phyloP scores from a whole-genome alignment of 441 rosid genomes.

The Erysimum cheiri region DNA sequence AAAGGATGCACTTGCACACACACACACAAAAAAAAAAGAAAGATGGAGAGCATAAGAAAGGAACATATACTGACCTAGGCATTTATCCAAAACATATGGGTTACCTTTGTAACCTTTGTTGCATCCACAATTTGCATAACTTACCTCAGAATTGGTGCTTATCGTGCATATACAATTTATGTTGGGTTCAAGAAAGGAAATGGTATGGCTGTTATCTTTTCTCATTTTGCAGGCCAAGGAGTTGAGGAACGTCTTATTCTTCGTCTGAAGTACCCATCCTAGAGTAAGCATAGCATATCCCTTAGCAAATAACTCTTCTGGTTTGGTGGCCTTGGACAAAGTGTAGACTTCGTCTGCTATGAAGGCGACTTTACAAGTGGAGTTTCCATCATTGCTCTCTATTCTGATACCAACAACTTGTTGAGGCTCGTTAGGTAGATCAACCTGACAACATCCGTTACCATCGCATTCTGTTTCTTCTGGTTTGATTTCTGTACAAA shows the following conservation, averaged over 20 bases:
- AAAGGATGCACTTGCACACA: neutral
- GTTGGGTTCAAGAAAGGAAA: neutral
- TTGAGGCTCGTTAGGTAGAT: neutral
- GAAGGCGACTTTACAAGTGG: slow-evolving; percentile 36
- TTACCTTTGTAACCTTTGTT: slow-evolving; percentile 25
- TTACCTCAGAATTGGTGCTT: neutral
- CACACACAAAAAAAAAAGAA: too few species aligned
- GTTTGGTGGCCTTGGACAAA: neutral
- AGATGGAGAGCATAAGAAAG: neutral
- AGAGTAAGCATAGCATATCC: slow-evolving; percentile 9
- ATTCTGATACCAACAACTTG: slow-evolving; percentile 21
- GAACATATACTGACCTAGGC: slow-evolving; percentile 40
- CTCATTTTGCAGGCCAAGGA: slow-evolving; percentile 13
- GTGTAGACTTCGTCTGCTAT: slow-evolving; percentile 22
- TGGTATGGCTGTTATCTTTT: neutral
- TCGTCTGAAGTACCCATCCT: slow-evolving; percentile 13
- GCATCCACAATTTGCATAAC: slow-evolving; percentile 37
- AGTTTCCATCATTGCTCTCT: slow-evolving; percentile 18
- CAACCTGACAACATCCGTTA: slow-evolving; percentile 28
- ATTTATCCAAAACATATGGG: slow-evolving; percentile 37
- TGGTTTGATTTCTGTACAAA: neutral
- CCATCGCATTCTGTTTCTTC: slow-evolving; percentile 22
- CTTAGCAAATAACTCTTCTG: slow-evolving; percentile 8
- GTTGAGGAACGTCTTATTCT: neutral
- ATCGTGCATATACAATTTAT: neutral